phyloP scores from a whole-genome alignment of 2,329 filamentous ascomycete genomes.

The Pseudogymnoascus sp. region DNA sequence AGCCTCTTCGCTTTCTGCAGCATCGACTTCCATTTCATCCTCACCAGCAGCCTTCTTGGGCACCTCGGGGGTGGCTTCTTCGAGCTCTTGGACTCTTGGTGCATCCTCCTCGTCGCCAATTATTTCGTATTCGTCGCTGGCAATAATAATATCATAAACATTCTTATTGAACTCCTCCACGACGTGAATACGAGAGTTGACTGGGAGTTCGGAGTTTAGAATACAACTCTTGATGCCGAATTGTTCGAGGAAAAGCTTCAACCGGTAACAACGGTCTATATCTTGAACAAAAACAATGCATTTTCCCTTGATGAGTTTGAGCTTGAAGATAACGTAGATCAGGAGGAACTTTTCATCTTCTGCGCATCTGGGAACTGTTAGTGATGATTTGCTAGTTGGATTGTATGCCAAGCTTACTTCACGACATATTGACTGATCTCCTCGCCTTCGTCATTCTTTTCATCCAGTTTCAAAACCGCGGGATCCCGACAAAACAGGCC shows the following conservation, averaged over 20 bases:
- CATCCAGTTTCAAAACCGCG: constrained; percentile 70
- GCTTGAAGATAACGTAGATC: constrained; percentile 88
- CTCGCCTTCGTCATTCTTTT: constrained; percentile 66
- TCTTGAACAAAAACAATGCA: constrained; percentile 77
- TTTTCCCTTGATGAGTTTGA: constrained; percentile 89
- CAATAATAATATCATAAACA: constrained; percentile 96
- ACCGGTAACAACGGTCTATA: constrained; percentile 78
- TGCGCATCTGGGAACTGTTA: constrained; percentile 50
- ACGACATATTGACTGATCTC: constrained; percentile 82
- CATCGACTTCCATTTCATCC: constrained; percentile 28
- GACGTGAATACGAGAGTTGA: constrained; percentile 87
- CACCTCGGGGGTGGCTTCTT: constrained; percentile 28
- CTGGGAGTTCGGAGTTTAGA: constrained; percentile 85
- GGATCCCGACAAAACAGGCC: constrained; percentile 77
- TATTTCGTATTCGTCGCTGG: constrained; percentile 83
- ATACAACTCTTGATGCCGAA: constrained; percentile 92
- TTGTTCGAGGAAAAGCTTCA: constrained; percentile 94
- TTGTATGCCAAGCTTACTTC: constrained; percentile 42
- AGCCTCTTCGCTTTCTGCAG: constrained; percentile 29
- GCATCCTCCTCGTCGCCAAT: constrained; percentile 53
- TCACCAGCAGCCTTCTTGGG: constrained; percentile 14
- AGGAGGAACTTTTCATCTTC: constrained; percentile 96
- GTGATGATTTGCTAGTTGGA: constrained; percentile 1
- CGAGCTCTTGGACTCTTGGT: constrained; percentile 28
- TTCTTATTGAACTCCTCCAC: constrained; percentile 96